phyloP scores from a whole-genome alignment of 441 rosid genomes.

The Flueggea neowawraea region DNA sequence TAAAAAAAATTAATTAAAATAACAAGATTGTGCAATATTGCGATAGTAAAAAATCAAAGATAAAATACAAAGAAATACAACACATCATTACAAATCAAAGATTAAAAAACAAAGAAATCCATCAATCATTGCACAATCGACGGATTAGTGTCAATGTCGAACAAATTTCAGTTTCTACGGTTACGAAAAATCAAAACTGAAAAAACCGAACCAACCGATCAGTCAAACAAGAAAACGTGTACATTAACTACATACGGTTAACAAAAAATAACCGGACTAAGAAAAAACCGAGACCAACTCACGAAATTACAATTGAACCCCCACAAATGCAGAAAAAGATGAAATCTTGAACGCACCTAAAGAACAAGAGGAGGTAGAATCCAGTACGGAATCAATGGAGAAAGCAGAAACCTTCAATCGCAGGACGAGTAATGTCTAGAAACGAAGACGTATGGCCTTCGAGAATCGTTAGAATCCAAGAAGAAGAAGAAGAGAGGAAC shows the following conservation, averaged over 20 bases:
- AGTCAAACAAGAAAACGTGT: slow-evolving; percentile 3
- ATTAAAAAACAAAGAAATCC: slow-evolving; percentile 12
- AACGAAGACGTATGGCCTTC: too few species aligned
- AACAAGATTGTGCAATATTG: too few species aligned
- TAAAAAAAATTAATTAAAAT: too few species aligned
- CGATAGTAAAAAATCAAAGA: too few species aligned
- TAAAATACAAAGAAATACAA: slow-evolving; percentile 9
- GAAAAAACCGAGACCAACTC: not conserved
- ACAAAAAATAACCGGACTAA: not conserved
- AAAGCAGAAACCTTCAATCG: too few species aligned
- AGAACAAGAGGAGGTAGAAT: too few species aligned
- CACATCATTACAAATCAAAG: slow-evolving; percentile 30
- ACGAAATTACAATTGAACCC: too few species aligned
- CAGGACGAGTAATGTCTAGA: too few species aligned
- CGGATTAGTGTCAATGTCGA: slow-evolving; percentile 15
- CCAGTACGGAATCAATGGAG: too few species aligned
- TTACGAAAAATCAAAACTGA: slow-evolving; percentile 14
- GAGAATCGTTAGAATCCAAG: too few species aligned
- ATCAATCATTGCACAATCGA: slow-evolving; percentile 21
- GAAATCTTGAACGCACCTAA: not conserved
- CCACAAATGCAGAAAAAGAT: too few species aligned
- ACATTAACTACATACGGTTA: not conserved
- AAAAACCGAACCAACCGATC: slow-evolving; percentile 19
- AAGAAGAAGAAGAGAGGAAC: too few species aligned
- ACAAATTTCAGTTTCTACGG: slow-evolving; percentile 11